phyloP scores from a whole-genome alignment of 2,329 filamentous ascomycete species.

The Aspergillus ochraceoroseus region DNA sequence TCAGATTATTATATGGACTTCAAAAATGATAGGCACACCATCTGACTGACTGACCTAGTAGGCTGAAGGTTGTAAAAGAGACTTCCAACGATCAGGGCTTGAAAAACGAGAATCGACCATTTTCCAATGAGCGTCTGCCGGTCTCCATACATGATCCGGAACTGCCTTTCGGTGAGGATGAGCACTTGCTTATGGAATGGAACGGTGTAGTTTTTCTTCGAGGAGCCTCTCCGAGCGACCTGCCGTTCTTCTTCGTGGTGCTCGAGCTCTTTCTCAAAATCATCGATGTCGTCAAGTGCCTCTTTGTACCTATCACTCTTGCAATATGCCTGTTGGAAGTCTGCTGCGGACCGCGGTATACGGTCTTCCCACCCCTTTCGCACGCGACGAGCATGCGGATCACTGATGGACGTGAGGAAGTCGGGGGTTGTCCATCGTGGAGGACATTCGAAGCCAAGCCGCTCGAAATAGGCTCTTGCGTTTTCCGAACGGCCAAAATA shows the following conservation, averaged over 20 bases:
- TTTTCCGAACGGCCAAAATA: conserved; percentile 62
- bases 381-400: conserved; percentile 54
- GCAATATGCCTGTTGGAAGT: conserved; percentile 52
- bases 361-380: conserved; percentile 54
- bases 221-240: conserved; percentile 35
- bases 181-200: conserved; percentile 49
- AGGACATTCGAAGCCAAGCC: conserved; percentile 68
- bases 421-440: conserved; percentile 68
- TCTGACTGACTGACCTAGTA: conserved; percentile 38
- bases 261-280: conserved; percentile 51
- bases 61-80: conserved; percentile 53
- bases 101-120: conserved; percentile 47
- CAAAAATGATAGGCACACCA: background rate
- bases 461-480: conserved; percentile 64
- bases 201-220: conserved; percentile 52
- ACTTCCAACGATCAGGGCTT: conserved; percentile 46
- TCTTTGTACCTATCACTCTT: conserved; percentile 45
- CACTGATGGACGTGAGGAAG: conserved; percentile 71
- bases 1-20: background rate
- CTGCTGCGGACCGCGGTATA: conserved; percentile 51
- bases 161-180: conserved; percentile 53
- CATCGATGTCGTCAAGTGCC: conserved; percentile 48
- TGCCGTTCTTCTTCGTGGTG: conserved; percentile 41
- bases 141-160: conserved; percentile 53
- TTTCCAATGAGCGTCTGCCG: conserved; percentile 49